Conservation (phyloP, 805 yeast species). For the Starmerella bacillaris region DNA sequence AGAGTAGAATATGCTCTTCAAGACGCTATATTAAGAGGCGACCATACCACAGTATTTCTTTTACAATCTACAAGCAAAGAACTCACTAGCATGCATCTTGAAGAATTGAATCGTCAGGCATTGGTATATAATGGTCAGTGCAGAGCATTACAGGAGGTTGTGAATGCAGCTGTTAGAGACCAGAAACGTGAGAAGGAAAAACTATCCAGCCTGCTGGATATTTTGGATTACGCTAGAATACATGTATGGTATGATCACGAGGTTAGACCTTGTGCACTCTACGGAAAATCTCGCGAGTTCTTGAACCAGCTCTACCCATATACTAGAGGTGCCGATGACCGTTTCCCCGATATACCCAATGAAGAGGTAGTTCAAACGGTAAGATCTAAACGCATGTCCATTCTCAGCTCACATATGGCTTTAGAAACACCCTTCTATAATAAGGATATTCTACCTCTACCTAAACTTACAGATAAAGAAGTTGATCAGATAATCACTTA, state of each 20-base stretch:
- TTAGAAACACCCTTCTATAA: conserved; percentile 21
- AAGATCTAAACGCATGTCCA: conserved; percentile 18
- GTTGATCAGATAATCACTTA: conserved; percentile 20
- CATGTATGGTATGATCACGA: conserved; percentile 18
- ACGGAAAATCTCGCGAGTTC: conserved; percentile 7
- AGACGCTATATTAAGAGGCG: conserved; percentile 13
- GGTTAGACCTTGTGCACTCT: conserved; percentile 10
- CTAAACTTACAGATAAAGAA: conserved; percentile 23
- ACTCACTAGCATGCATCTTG: not conserved
- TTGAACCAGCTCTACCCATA: conserved; percentile 7
- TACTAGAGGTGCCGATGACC: conserved; percentile 2
- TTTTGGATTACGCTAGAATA: conserved; percentile 9
- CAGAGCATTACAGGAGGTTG: conserved; percentile 2
- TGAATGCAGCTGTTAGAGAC: conserved; percentile 10
- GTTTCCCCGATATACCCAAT: not conserved
- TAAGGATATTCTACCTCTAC: conserved; percentile 17
- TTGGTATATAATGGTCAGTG: conserved; percentile 2
- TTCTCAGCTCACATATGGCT: conserved; percentile 15
- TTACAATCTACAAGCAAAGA: conserved; percentile 2
- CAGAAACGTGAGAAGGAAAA: conserved; percentile 9
- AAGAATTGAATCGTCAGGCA: conserved; percentile 1
- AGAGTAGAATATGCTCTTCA: conserved; percentile 6
- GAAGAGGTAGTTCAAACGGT: not conserved
- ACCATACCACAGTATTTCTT: conserved; percentile 6
- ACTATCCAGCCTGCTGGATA: conserved; percentile 5